Conservation (phyloP, 192 early-diverging fungal genomes). For the Paraglomus occultum region DNA sequence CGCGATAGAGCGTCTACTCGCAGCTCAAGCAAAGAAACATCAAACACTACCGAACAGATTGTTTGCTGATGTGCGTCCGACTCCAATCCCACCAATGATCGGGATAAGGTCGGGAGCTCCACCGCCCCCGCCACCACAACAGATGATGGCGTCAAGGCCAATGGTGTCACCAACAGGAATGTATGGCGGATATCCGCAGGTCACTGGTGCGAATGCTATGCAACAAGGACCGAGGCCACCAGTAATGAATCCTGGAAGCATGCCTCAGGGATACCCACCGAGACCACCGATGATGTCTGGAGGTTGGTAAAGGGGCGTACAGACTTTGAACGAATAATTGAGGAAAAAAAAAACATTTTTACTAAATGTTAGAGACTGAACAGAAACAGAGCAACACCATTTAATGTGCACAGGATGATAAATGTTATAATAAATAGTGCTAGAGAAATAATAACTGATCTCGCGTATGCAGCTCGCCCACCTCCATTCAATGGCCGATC, state of each 20-base stretch:
- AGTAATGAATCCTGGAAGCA: neutral
- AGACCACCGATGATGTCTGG: too few relatives aligned
- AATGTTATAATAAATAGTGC: too few relatives aligned
- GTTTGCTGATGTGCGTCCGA: slow-evolving; percentile 59
- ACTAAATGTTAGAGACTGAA: too few relatives aligned
- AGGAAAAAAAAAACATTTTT: too few relatives aligned
- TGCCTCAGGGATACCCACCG: too few relatives aligned
- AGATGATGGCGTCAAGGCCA: neutral
- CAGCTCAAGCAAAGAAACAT: slow-evolving; percentile 84
- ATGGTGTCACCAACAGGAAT: slow-evolving; percentile 8
- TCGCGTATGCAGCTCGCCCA: too few relatives aligned
- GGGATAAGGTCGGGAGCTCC: neutral
- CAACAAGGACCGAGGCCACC: slow-evolving; percentile 12
- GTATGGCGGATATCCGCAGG: slow-evolving; percentile 9
- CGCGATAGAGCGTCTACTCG: slow-evolving; percentile 80
- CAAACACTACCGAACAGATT: slow-evolving; percentile 66
- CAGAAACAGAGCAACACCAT: too few relatives aligned
- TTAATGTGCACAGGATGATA: too few relatives aligned
- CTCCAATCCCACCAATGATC: neutral
- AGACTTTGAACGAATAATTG: too few relatives aligned
- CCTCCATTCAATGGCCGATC: too few relatives aligned
- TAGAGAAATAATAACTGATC: too few relatives aligned
- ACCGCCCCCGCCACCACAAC: neutral
- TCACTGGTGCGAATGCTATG: neutral
- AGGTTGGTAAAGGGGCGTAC: too few relatives aligned